A percentile compares a stretch with the other conserved stretches of the same genome.
These are phyloP conservation scores for Eucalyptus camaldulensis DNA, from an alignment of 345 rosid genomes.

Conservation along the genomic window DNA sequence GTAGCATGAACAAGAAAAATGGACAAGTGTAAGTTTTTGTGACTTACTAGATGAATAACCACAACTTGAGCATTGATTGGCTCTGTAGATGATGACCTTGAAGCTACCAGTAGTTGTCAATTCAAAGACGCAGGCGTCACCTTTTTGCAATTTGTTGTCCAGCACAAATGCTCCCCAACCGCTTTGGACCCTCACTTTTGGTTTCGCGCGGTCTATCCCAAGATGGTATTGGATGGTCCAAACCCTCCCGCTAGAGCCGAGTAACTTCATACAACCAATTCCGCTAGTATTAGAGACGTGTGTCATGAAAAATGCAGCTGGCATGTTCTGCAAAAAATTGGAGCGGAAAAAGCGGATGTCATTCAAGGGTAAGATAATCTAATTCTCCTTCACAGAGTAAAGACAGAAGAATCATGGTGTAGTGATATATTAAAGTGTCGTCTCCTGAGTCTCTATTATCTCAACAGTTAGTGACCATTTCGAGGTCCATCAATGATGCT, in stretches of 20 bases:
- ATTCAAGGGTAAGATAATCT: background rate
- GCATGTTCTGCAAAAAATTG: background rate
- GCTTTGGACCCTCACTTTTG: slow-evolving; percentile 20
- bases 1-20: background rate
- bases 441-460: background rate
- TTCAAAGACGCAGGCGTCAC: background rate
- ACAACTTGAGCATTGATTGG: background rate
- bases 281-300: background rate
- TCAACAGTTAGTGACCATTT: background rate
- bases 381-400: background rate
- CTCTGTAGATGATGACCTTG: background rate
- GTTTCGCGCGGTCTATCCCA: background rate
- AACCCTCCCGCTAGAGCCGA: background rate
- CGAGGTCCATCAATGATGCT: background rate
- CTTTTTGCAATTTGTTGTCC: background rate
- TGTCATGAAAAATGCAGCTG: background rate
- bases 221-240: background rate
- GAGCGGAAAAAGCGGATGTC: background rate
- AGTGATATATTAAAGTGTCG: background rate
- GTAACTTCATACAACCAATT: background rate
- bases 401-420: background rate
- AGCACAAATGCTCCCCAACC: background rate
- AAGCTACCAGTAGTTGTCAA: background rate
- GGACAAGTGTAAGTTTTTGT: background rate
- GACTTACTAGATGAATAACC: background rate